Evolutionary conservation across 2,329 filamentous ascomycete species (phyloP).

Genomic region (Fusarium succisae): DNA sequence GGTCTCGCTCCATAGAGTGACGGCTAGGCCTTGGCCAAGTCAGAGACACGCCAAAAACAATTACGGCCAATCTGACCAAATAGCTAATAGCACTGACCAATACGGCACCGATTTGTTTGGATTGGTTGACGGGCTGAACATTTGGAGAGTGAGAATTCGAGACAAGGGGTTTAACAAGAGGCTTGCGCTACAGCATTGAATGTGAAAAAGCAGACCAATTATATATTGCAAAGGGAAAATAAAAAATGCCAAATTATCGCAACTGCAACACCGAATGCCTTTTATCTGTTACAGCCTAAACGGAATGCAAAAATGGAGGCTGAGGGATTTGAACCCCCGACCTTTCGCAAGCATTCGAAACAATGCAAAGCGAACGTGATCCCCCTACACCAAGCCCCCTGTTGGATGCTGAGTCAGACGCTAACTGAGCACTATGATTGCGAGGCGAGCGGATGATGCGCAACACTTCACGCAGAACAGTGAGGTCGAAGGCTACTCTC

Average conservation of each 20-base stretch:
- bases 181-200: not conserved
- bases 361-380: slow-evolving; percentile 20
- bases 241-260: accelerated
- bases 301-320: not conserved
- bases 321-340: slow-evolving; percentile 16
- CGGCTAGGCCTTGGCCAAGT: not conserved
- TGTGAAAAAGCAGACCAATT: accelerated
- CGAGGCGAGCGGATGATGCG: accelerated
- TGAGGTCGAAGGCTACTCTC: accelerated
- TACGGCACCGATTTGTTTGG: accelerated
- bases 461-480: not conserved
- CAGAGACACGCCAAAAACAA: not conserved
- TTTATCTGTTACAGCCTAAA: accelerated
- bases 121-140: accelerated
- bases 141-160: not conserved
- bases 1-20: not conserved
- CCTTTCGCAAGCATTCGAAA: slow-evolving; percentile 13
- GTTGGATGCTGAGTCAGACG: not conserved
- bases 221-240: accelerated
- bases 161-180: not conserved
- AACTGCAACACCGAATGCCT: accelerated
- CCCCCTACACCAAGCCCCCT: slow-evolving; percentile 8
- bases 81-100: too few relatives aligned
- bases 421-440: accelerated
- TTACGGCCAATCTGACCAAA: not conserved